phyloP scores from a whole-genome alignment of 106 monocot genomes.

The Phalaenopsis equestris region DNA sequence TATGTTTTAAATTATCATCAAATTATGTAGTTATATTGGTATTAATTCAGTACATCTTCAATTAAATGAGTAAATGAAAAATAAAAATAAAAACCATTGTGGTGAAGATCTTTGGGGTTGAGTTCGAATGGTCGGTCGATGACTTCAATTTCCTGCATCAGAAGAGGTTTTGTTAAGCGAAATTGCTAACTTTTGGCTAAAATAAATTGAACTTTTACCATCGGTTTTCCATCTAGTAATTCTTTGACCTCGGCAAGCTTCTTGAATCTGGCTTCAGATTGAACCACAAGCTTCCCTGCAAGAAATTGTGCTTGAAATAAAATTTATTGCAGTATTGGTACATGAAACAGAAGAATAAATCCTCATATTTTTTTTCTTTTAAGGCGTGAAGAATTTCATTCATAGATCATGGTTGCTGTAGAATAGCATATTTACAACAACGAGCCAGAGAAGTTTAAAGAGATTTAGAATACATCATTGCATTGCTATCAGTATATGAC shows the following conservation, averaged over 20 bases:
- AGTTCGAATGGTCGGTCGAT: conserved; percentile 29
- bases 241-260: too few species aligned
- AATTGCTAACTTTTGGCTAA: background rate
- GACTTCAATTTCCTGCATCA: conserved; percentile 3
- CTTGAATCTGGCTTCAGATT: conserved; percentile 33
- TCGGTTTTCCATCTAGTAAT: conserved; percentile 14
- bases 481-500: too few species aligned
- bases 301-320: background rate
- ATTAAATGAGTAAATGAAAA: background rate
- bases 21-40: too few species aligned
- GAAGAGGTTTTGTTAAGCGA: background rate
- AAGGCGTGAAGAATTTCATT: too few species aligned
- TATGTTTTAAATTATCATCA: too few species aligned
- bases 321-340: background rate
- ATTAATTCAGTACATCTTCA: too few species aligned
- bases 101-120: conserved; percentile 18
- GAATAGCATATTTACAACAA: too few species aligned
- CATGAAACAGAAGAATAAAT: background rate
- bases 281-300: conserved; percentile 80
- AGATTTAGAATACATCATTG: too few species aligned
- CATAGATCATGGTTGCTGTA: too few species aligned
- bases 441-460: too few species aligned
- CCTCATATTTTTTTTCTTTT: too few species aligned
- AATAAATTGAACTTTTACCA: conserved; percentile 20
- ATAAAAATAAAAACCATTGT: conserved; percentile 15